These are phyloP conservation scores for Ananas comosus DNA, from an alignment of 176 grass and related monocot species.

Conservation along the genomic window DNA sequence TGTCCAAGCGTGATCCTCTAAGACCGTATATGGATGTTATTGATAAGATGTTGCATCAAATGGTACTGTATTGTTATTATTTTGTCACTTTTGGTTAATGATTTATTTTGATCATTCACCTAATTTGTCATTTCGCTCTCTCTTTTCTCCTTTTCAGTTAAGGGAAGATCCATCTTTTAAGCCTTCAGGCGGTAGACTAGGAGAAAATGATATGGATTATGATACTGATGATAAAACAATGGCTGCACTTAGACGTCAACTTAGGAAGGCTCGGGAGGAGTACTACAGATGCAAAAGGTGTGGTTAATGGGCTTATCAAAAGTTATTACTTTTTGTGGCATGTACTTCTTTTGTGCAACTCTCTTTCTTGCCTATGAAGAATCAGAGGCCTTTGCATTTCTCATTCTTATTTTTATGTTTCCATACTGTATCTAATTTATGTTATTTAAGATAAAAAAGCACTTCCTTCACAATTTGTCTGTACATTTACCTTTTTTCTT, in stretches of 20 bases:
- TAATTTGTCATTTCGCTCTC: constrained; percentile 15
- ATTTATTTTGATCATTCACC: constrained; percentile 15
- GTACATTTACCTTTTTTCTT: constrained; percentile 2
- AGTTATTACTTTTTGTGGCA: background rate
- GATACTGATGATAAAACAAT: constrained; percentile 99
- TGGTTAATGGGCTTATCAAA: background rate
- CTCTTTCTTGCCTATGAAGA: background rate
- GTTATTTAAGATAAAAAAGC: background rate
- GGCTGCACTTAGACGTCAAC: constrained; percentile 84
- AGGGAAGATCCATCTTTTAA: constrained; percentile 88
- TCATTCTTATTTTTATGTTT: background rate
- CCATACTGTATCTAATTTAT: background rate
- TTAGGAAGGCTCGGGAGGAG: constrained; percentile 90
- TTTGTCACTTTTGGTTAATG: background rate
- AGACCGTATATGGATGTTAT: constrained; percentile 98
- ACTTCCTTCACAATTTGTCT: constrained; percentile 11
- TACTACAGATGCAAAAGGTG: constrained; percentile 99
- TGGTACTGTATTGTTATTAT: constrained; percentile 37
- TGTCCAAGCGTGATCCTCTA: constrained; percentile 94
- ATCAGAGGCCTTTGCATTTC: background rate
- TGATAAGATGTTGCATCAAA: constrained; percentile 86
- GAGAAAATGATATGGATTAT: constrained; percentile 99
- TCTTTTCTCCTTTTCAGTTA: constrained; percentile 29
- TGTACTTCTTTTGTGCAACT: background rate
- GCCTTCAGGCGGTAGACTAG: constrained; percentile 90